These are phyloP conservation scores for Fusarium metavorans DNA, from an alignment of 2,329 filamentous ascomycete genomes.

Conservation along the genomic window DNA sequence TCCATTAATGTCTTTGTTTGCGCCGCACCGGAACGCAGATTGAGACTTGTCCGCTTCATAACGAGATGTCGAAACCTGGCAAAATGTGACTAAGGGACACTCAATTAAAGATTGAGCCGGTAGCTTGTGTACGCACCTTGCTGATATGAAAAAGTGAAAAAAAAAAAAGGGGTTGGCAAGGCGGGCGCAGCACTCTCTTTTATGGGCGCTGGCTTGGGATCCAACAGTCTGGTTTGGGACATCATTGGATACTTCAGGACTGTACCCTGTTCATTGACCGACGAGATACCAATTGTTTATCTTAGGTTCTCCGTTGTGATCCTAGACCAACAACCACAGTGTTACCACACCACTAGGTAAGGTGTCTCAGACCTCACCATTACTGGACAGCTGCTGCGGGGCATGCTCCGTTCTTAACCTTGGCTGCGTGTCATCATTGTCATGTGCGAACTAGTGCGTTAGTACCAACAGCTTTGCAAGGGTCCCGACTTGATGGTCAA, in stretches of 20 bases:
- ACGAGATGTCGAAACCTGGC: not conserved
- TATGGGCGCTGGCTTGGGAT: slow-evolving; percentile 3
- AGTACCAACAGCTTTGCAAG: slow-evolving; percentile 1
- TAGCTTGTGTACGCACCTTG: not conserved
- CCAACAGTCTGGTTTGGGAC: slow-evolving; percentile 11
- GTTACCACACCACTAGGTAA: not conserved
- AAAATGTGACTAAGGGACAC: not conserved
- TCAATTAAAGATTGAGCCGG: slow-evolving; percentile 1
- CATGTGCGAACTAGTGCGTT: not conserved
- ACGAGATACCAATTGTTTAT: not conserved
- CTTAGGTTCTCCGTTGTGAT: not conserved
- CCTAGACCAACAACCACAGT: not conserved
- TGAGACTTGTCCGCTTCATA: not conserved
- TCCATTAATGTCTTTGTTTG: slow-evolving; percentile 1
- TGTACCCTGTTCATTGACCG: not conserved
- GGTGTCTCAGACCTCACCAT: not conserved
- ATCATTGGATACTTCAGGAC: slow-evolving; percentile 2
- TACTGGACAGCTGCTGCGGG: not conserved
- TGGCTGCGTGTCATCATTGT: not conserved
- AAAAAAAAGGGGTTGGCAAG: not conserved
- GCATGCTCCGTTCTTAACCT: not conserved
- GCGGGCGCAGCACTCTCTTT: slow-evolving; percentile 8
- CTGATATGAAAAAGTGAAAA: not conserved
- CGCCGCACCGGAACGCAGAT: not conserved
- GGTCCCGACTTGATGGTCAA: not conserved